Evolutionary conservation across 371 early-diverging fungal species (phyloP).

Genomic region (Blastocladiella emersonii): DNA sequence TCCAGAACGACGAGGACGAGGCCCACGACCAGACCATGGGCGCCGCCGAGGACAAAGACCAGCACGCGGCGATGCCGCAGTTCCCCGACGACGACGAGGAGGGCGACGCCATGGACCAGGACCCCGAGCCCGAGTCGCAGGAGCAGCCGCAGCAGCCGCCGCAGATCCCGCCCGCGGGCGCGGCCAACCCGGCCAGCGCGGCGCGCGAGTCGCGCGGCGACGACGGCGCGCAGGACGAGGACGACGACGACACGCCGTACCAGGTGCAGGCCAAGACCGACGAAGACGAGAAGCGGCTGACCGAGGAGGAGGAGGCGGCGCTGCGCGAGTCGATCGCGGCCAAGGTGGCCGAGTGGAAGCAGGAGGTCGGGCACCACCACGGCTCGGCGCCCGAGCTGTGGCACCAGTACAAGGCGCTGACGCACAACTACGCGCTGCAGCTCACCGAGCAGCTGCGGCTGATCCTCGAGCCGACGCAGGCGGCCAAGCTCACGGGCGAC

Average conservation of each 20-base stretch:
- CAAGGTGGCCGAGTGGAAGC: background rate
- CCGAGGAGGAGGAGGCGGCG: conserved; percentile 3
- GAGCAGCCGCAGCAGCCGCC: conserved; percentile 8
- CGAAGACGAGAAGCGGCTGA: conserved; percentile 12
- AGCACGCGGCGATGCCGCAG: background rate
- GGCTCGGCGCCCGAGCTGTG: background rate
- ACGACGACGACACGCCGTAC: background rate
- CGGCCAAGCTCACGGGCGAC: conserved; percentile 95
- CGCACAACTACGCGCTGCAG: conserved; percentile 73
- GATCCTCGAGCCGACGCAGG: conserved; percentile 93
- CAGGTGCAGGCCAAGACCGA: conserved; percentile 12
- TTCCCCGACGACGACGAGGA: conserved; percentile 1
- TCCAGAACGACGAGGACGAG: conserved; percentile 15
- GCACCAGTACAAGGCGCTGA: conserved; percentile 14
- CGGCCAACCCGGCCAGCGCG: conserved; percentile 8
- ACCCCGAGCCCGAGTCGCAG: conserved; percentile 6
- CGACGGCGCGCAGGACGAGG: background rate
- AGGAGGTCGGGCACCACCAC: background rate
- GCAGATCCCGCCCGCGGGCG: conserved; percentile 11
- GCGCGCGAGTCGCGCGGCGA: background rate
- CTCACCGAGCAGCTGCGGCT: conserved; percentile 90
- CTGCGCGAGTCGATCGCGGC: conserved; percentile 10
- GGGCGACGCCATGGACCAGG: conserved; percentile 1
- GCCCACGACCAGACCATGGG: conserved; percentile 22
- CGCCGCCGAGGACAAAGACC: conserved; percentile 18